Base-by-base conservation (phyloP, 140 eudicot species). In the Senecio squalidus region DNA sequence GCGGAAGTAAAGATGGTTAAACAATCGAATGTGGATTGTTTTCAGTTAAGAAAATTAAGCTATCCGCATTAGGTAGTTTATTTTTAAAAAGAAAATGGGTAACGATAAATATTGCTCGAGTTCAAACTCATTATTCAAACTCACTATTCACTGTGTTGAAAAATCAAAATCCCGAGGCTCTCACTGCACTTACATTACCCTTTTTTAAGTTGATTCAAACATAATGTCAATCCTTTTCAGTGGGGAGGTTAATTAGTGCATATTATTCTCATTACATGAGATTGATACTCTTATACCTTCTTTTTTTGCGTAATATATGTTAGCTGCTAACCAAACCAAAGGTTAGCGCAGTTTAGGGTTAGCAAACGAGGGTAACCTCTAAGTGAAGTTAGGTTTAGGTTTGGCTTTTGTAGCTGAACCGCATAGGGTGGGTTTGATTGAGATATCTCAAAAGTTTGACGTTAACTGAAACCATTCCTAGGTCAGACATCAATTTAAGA, bases 401-500 rank as follows among this genome's bases (percentile, higher is more conserved):
- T 79, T 14, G 21, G 30, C 28, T 31, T 34, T 54, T n/a, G n/a
- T n/a, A n/a, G n/a, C n/a, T n/a, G n/a, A n/a, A n/a, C n/a, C n/a
- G n/a, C n/a, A n/a, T n/a, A n/a, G n/a, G n/a, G n/a, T n/a, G n/a
- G n/a, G n/a, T n/a, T n/a, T n/a, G n/a, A n/a, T n/a, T n/a, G n/a
- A n/a, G n/a, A n/a, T n/a, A n/a, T n/a, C 67, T 70, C 25, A 46
- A 49, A 8, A 22, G 3, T 23, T 23, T 49, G 47, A 46, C 46
- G 29, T 29, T 17, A 61, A 61, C 18, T 2, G 36, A 48, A 47
- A 20, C 30, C 30, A 63, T 34, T 25, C 80, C 78, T 78, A 88
- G 64, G 67, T 71, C 78, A 85, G 69, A 33, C 71, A 56, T 70
- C 74, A 73, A 66, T 66, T 72, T 76, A 82, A 53, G 48, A 76